Base-by-base conservation (phyloP, 2,329 filamentous ascomycete species). In the Colletotrichum cereale region DNA sequence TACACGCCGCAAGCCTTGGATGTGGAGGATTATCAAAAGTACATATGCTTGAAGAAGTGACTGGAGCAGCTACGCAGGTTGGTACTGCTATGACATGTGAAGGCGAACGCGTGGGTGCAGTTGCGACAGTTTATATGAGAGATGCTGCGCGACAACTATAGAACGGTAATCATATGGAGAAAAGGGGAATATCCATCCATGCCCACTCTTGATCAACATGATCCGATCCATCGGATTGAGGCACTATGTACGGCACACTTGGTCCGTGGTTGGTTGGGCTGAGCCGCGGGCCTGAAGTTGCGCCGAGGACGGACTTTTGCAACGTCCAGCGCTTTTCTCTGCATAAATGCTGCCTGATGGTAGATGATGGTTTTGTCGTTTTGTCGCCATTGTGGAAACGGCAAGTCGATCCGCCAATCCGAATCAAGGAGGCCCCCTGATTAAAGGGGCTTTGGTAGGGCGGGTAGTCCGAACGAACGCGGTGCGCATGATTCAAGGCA, bases 401-500 rank as follows among this genome's bases (percentile, higher is more conserved):
- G 52, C 26, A 31, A 36, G 47, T n/a, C 29, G 42, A 56, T 40
- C 50, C n/a, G 36, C 42, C 60, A 53, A 50, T 50, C 60, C 50
- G 42, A 57, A 56, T 38, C 26, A 38, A 47, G 48, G 40, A 64
- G 18, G 40, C 29, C 47, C 42, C 42, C 8, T 47, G 18, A 10
- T 47, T 7, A 40, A 8, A 34, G 48, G 16, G 47, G 61, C n/a
- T 21, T n/a, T 24, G 18, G 10, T n/a, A 21, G 34, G 21, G 31
- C 24, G 40, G 24, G 24, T 6, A 24, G 36, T 21, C 24, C n/a
- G 36, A 34, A 26, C 14, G 52, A 26, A n/a, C 44, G 18, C 29
- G 64, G 29, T 18, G 34, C 42, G 38, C 26, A 31, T 64, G 66
- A 71, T 62, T 66, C 67, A 71, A 62, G 67, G 36, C 48, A 71